These are phyloP conservation scores for Fusarium tjaetaba DNA, from an alignment of 2,329 filamentous ascomycete genomes.

Conservation along the genomic window DNA sequence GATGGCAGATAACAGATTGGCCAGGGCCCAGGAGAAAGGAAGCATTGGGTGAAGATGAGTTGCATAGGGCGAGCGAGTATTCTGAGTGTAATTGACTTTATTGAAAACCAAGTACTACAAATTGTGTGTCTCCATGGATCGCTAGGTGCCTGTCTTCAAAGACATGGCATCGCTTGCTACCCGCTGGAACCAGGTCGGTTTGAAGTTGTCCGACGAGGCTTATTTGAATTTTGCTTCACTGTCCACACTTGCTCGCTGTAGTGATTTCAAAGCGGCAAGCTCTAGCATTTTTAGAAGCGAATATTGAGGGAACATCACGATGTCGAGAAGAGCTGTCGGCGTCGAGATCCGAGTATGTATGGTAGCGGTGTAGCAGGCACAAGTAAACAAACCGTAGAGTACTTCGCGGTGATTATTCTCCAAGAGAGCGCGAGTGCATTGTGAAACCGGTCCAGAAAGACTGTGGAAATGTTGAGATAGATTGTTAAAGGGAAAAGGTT, in stretches of 20 bases:
- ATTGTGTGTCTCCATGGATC: slow-evolving; percentile 50
- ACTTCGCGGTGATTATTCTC: slow-evolving; percentile 25
- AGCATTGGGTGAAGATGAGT: background rate
- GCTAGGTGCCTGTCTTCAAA: slow-evolving; percentile 45
- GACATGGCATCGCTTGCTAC: slow-evolving; percentile 45
- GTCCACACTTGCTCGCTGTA: slow-evolving; percentile 74
- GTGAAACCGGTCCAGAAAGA: background rate
- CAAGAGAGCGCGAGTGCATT: slow-evolving; percentile 4
- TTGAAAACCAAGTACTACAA: background rate
- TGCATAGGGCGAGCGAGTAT: background rate
- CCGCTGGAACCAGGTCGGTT: slow-evolving; percentile 43
- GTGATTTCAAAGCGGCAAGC: slow-evolving; percentile 66
- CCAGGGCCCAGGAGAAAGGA: background rate
- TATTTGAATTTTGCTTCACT: slow-evolving; percentile 71
- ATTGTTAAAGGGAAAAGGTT: background rate
- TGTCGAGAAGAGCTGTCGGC: background rate
- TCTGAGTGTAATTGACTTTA: background rate
- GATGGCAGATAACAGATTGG: background rate
- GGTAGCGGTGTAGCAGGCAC: background rate
- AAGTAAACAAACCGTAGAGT: slow-evolving; percentile 39
- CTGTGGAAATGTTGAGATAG: background rate
- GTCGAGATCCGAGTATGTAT: background rate
- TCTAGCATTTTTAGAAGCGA: slow-evolving; percentile 73
- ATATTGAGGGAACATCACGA: slow-evolving; percentile 9
- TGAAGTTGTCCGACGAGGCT: slow-evolving; percentile 38